phyloP scores from a whole-genome alignment of 768 basidiomycete genomes.

The Rossbeevera mucosa region DNA sequence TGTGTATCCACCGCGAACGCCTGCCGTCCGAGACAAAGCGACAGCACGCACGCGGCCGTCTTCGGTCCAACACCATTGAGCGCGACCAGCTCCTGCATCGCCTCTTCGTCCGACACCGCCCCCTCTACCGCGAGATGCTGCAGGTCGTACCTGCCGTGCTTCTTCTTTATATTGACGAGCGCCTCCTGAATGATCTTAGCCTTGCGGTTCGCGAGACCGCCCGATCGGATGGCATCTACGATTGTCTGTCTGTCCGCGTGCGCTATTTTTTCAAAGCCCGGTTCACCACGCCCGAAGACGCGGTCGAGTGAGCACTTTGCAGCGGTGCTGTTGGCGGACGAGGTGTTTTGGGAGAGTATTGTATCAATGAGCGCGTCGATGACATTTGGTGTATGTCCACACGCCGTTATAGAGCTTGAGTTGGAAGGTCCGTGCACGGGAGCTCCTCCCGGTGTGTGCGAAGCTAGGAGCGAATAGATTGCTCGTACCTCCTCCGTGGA shows the following conservation, averaged over 20 bases:
- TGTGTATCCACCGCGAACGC: constrained; percentile 66
- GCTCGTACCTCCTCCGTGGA: constrained; percentile 30
- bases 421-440: constrained; percentile 22
- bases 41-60: constrained; percentile 58
- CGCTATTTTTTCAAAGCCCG: constrained; percentile 48
- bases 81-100: constrained; percentile 54
- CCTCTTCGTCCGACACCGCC: constrained; percentile 39
- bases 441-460: constrained; percentile 33
- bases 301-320: constrained; percentile 48
- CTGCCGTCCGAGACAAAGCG: constrained; percentile 56
- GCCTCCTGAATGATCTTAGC: constrained; percentile 48
- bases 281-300: constrained; percentile 22
- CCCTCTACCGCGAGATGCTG: constrained; percentile 43
- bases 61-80: constrained; percentile 60
- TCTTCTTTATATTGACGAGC: constrained; percentile 38
- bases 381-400: constrained; percentile 49
- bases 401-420: constrained; percentile 36
- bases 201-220: constrained; percentile 61
- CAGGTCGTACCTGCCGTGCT: constrained; percentile 51
- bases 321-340: constrained; percentile 42
- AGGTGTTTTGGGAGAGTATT: constrained; percentile 60
- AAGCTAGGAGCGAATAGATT: constrained; percentile 33
- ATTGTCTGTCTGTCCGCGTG: constrained; percentile 39
- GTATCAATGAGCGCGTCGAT: constrained; percentile 56
- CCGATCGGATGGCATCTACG: constrained; percentile 46